Evolutionary conservation across 2,329 filamentous ascomycete species (phyloP).

Genomic region (Monosporascus sp.): DNA sequence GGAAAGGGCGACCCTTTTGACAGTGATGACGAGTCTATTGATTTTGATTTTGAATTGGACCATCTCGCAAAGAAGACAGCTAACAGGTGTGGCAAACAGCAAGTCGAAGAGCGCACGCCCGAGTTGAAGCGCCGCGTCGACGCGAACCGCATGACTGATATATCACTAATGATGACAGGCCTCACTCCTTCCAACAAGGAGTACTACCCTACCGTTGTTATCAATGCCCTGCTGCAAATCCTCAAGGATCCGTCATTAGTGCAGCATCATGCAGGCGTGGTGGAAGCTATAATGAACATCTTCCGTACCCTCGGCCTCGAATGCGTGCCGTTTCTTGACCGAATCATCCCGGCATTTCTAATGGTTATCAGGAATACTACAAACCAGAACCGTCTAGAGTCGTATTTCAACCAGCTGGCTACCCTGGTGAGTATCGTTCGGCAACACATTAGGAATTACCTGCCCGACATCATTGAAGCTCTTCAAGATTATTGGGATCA

Average conservation of each 20-base stretch:
- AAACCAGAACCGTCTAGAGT: slow-evolving; percentile 72
- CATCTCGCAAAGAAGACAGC: slow-evolving; percentile 4
- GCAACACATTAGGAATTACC: slow-evolving; percentile 89
- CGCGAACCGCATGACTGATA: slow-evolving; percentile 72
- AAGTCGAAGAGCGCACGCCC: slow-evolving; percentile 83
- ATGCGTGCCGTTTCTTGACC: slow-evolving; percentile 88
- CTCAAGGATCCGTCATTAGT: slow-evolving; percentile 84
- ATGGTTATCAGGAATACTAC: slow-evolving; percentile 75
- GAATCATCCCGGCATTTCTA: slow-evolving; percentile 92
- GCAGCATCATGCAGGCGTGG: slow-evolving; percentile 87
- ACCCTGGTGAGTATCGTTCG: slow-evolving; percentile 91
- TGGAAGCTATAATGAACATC: slow-evolving; percentile 98
- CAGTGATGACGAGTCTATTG: slow-evolving; percentile 8
- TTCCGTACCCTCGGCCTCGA: slow-evolving; percentile 95
- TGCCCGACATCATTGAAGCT: slow-evolving; percentile 80
- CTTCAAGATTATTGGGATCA: slow-evolving; percentile 88
- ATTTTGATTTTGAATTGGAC: slow-evolving; percentile 4
- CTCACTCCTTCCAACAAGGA: slow-evolving; percentile 95
- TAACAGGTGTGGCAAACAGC: slow-evolving; percentile 34
- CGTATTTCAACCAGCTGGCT: slow-evolving; percentile 95
- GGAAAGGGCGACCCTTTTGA: slow-evolving; percentile 10
- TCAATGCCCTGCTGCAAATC: slow-evolving; percentile 89
- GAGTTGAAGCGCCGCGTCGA: slow-evolving; percentile 68
- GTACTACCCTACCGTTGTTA: slow-evolving; percentile 96
- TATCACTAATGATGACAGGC: slow-evolving; percentile 96